Evolutionary conservation across 306 rosid species (phyloP).

Genomic region (Cicer pinnatifidum): DNA sequence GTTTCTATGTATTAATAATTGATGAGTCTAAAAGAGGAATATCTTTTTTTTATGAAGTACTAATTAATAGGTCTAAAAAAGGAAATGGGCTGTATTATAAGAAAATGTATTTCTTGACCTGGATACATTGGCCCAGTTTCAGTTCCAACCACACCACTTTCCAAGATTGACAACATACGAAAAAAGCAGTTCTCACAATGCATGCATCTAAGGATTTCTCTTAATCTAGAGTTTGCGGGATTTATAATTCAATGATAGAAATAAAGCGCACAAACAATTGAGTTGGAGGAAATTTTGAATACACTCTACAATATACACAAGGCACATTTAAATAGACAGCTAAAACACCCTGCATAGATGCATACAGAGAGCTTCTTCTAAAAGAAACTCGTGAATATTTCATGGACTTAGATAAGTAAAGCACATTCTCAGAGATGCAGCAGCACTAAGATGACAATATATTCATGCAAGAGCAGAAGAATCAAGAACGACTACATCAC

Average conservation of each 20-base stretch:
- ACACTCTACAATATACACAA: no score
- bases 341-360: not conserved
- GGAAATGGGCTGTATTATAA: no score
- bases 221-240: not conserved
- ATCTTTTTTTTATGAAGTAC: no score
- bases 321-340: no score
- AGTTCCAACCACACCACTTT: no score
- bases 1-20: no score
- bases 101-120: no score
- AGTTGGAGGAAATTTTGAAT: not conserved
- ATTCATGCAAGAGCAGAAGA: not conserved
- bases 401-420: not conserved
- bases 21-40: no score
- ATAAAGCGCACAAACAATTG: not conserved
- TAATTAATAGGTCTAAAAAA: no score
- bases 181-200: not conserved
- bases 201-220: not conserved
- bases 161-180: no score
- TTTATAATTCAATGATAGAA: conserved; percentile 3
- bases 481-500: not conserved
- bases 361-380: not conserved
- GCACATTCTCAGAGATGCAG: not conserved
- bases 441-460: not conserved
- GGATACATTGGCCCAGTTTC: no score
- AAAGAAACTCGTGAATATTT: not conserved